Conservation (phyloP, 176 grass and related monocot species). For the Cenchrus fungigraminus region DNA sequence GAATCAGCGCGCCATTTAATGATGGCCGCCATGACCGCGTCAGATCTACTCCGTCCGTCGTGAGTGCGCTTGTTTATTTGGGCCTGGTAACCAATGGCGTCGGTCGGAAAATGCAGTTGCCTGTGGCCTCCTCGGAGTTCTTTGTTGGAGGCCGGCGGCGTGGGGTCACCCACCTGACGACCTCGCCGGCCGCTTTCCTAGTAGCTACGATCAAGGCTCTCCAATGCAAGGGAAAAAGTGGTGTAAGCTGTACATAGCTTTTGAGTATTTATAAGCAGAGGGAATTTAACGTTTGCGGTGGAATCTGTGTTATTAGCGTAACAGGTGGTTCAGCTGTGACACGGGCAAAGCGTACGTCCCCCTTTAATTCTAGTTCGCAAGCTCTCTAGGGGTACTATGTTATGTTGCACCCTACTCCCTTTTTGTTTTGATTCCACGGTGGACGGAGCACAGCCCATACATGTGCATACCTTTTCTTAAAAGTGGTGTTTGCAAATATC, state of each 20-base stretch:
- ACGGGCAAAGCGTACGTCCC: background rate
- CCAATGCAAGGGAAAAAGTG: background rate
- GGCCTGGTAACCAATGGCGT: slow-evolving; percentile 3
- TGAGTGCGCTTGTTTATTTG: slow-evolving; percentile 22
- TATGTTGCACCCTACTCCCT: background rate
- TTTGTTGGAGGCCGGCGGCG: slow-evolving; percentile 5
- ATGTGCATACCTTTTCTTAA: background rate
- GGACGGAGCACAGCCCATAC: background rate
- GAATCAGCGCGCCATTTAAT: slow-evolving; percentile 17
- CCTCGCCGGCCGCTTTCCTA: background rate
- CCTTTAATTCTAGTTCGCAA: background rate
- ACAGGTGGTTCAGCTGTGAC: slow-evolving; percentile 2
- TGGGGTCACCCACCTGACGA: slow-evolving; percentile 1
- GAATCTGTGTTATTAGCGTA: slow-evolving; percentile 37
- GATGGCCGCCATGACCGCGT: background rate
- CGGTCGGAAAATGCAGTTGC: background rate
- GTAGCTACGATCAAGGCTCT: background rate
- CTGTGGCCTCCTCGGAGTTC: background rate
- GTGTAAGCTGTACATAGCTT: slow-evolving; percentile 43
- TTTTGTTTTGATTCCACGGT: slow-evolving; percentile 2
- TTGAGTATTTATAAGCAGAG: slow-evolving; percentile 6
- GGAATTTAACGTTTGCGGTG: slow-evolving; percentile 9
- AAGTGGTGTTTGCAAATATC: background rate
- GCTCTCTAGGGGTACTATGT: background rate
- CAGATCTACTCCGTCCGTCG: slow-evolving; percentile 3